Percentiles rank a stretch among this genome's conserved stretches.
Evolutionary conservation across 768 basidiomycete genomes (phyloP).

Genomic region (Collybia nuda): DNA sequence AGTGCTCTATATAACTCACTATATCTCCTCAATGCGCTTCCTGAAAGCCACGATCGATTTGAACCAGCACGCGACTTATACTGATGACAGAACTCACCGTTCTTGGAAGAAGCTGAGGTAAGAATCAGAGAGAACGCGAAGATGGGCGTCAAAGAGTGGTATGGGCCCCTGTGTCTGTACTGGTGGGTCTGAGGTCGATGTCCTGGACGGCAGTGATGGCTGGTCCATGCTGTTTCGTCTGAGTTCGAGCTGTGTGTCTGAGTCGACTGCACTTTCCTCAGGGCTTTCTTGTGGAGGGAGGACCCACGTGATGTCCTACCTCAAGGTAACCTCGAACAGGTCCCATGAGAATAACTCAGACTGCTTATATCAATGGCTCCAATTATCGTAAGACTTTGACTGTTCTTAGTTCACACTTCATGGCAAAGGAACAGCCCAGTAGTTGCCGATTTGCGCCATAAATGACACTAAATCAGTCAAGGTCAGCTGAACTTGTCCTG

Average conservation of each 20-base stretch:
- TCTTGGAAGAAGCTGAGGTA: conserved; percentile 87
- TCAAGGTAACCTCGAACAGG: no score
- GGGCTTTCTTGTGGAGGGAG: not conserved
- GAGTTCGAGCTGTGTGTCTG: conserved; percentile 8
- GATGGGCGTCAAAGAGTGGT: conserved; percentile 70
- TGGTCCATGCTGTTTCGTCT: conserved; percentile 26
- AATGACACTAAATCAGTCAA: no score
- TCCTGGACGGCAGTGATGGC: conserved; percentile 34
- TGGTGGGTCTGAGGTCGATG: conserved; percentile 36
- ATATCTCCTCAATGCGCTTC: conserved; percentile 81
- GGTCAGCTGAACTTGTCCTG: no score
- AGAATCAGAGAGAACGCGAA: conserved; percentile 68
- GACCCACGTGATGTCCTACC: conserved; percentile 15
- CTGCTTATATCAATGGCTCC: no score
- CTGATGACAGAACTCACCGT: conserved; percentile 46
- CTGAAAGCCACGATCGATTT: conserved; percentile 38
- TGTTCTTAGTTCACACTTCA: no score
- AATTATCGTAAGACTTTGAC: no score
- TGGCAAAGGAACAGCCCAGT: no score
- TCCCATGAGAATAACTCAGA: no score
- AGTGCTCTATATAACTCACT: conserved; percentile 47
- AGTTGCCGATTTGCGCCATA: no score
- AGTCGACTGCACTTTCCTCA: not conserved
- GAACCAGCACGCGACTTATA: conserved; percentile 13
- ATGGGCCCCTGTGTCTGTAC: conserved; percentile 50